phyloP scores from a whole-genome alignment of 192 early-diverging fungal genomes.

The Rhizophlyctis rosea region DNA sequence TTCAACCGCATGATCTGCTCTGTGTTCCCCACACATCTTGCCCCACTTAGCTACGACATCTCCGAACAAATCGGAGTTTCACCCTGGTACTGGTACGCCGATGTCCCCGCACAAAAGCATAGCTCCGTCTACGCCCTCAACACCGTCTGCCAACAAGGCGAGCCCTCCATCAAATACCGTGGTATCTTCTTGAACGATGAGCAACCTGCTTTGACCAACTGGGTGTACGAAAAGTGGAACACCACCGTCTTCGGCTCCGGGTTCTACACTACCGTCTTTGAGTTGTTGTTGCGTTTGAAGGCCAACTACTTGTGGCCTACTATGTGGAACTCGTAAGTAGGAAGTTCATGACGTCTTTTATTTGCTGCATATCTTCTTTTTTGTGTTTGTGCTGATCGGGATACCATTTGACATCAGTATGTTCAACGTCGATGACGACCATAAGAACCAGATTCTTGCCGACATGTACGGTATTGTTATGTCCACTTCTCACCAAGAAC shows the following conservation, averaged over 20 bases:
- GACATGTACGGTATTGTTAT: conserved; percentile 27
- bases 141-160: background rate
- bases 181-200: conserved; percentile 34
- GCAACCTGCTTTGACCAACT: too few species aligned
- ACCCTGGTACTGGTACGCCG: conserved; percentile 20
- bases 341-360: too few species aligned
- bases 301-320: conserved; percentile 31
- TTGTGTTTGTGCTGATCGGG: too few species aligned
- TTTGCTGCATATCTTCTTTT: too few species aligned
- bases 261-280: conserved; percentile 17
- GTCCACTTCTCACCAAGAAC: conserved; percentile 25
- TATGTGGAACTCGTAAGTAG: too few species aligned
- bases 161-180: conserved; percentile 26
- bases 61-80: conserved; percentile 6
- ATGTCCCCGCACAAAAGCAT: too few species aligned
- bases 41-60: background rate
- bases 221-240: conserved; percentile 13
- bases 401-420: background rate
- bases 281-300: conserved; percentile 23
- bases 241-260: conserved; percentile 7
- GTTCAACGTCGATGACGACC: conserved; percentile 8
- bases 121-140: background rate
- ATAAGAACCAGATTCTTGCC: background rate
- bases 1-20: background rate
- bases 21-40: background rate